Conservation (phyloP, 192 early-diverging fungal genomes). For the Coemansia sp. region DNA sequence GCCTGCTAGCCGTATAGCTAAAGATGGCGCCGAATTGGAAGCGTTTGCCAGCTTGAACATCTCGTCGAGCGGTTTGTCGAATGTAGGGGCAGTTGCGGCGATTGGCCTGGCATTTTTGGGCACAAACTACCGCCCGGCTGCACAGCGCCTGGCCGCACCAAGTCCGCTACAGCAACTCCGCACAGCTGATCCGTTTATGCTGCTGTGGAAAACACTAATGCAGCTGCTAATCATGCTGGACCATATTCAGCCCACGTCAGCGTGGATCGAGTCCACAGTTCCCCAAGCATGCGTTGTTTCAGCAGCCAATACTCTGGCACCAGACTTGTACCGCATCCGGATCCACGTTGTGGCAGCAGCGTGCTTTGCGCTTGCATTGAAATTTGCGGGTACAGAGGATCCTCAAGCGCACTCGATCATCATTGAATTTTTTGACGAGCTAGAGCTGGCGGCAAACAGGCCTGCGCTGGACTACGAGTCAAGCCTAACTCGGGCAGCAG, state of each 20-base stretch:
- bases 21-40: neutral
- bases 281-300: constrained; percentile 4
- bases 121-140: constrained; percentile 67
- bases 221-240: constrained; percentile 76
- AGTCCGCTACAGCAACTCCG: constrained; percentile 60
- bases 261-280: constrained; percentile 62
- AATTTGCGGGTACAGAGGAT: constrained; percentile 43
- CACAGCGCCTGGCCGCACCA: constrained; percentile 66
- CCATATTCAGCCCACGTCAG: constrained; percentile 60
- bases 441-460: constrained; percentile 15
- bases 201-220: constrained; percentile 69
- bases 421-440: constrained; percentile 32
- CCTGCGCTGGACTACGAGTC: constrained; percentile 39
- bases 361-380: constrained; percentile 45
- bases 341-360: constrained; percentile 28
- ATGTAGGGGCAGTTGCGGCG: constrained; percentile 68
- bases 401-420: constrained; percentile 17
- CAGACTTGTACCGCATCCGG: constrained; percentile 33
- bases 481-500: constrained; percentile 60
- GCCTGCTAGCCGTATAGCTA: neutral
- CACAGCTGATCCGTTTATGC: constrained; percentile 68
- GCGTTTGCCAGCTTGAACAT: constrained; percentile 19
- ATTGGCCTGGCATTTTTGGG: constrained; percentile 83
- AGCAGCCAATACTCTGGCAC: neutral
- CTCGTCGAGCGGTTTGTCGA: constrained; percentile 15